phyloP scores from a whole-genome alignment of 2,329 filamentous ascomycete genomes.

The Sclerotiophoma versabilis region DNA sequence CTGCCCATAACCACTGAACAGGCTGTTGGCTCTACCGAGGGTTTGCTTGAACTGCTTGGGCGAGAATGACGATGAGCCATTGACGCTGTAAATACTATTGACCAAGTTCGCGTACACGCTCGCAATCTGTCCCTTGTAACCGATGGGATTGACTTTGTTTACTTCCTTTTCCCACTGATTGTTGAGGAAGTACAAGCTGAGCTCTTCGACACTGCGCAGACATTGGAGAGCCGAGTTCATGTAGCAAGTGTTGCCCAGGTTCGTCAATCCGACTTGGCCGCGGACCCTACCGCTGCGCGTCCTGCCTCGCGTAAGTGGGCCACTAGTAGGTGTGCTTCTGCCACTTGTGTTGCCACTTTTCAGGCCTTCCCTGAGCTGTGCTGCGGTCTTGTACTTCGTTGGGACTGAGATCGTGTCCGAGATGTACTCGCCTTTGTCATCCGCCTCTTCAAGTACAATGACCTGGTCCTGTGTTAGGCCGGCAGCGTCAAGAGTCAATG shows the following conservation, averaged over 20 bases:
- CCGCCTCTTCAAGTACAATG: slow-evolving; percentile 84
- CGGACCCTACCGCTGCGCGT: slow-evolving; percentile 71
- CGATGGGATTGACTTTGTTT: slow-evolving; percentile 84
- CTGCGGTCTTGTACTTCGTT: slow-evolving; percentile 52
- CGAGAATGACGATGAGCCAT: slow-evolving; percentile 70
- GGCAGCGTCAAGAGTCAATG: slow-evolving; percentile 68
- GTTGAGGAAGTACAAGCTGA: slow-evolving; percentile 86
- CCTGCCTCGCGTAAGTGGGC: slow-evolving; percentile 73
- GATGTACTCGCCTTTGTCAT: slow-evolving; percentile 59
- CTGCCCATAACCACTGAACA: slow-evolving; percentile 93
- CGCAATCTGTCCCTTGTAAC: slow-evolving; percentile 86
- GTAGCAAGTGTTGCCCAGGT: slow-evolving; percentile 97
- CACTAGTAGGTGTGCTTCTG: slow-evolving; percentile 71
- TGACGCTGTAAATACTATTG: slow-evolving; percentile 77
- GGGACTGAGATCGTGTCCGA: slow-evolving; percentile 57
- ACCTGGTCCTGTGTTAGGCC: slow-evolving; percentile 76
- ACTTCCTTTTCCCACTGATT: slow-evolving; percentile 76
- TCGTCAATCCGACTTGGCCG: slow-evolving; percentile 83
- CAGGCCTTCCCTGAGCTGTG: slow-evolving; percentile 26
- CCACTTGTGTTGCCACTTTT: slow-evolving; percentile 61
- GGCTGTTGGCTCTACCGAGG: slow-evolving; percentile 80
- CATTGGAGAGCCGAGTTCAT: slow-evolving; percentile 99
- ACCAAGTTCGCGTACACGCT: slow-evolving; percentile 80
- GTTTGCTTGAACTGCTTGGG: slow-evolving; percentile 83
- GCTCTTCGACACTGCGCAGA: slow-evolving; percentile 88